These are phyloP conservation scores for Phyllosticta capitalensis DNA, from an alignment of 2,329 filamentous ascomycete species.

Conservation along the genomic window DNA sequence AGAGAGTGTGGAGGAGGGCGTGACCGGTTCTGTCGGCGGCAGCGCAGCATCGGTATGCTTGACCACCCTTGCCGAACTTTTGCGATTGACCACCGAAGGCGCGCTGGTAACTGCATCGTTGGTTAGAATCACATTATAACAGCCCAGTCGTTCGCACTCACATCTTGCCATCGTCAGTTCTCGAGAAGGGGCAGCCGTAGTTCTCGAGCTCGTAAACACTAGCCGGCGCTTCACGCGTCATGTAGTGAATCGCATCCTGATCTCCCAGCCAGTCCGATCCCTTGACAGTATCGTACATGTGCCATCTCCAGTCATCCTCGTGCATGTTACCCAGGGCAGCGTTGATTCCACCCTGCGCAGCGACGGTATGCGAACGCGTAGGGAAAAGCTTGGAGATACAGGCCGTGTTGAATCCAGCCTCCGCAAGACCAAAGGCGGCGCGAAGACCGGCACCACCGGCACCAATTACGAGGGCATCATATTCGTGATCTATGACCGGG, in stretches of 20 bases:
- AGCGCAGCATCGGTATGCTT: slow-evolving; percentile 95
- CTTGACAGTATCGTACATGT: slow-evolving; percentile 99
- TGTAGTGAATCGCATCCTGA: slow-evolving; percentile 97
- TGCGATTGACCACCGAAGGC: slow-evolving; percentile 97
- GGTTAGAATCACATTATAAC: slow-evolving; percentile 5
- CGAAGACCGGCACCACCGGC: slow-evolving; percentile 74
- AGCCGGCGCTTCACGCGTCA: slow-evolving; percentile 87
- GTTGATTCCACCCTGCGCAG: slow-evolving; percentile 70
- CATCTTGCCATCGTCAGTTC: slow-evolving; percentile 95
- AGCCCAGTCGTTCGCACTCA: slow-evolving; percentile 32
- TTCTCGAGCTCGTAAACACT: slow-evolving; percentile 93
- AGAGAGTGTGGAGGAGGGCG: slow-evolving; percentile 94
- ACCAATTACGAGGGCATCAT: slow-evolving; percentile 91
- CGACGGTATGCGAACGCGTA: slow-evolving; percentile 76
- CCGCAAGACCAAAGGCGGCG: slow-evolving; percentile 75
- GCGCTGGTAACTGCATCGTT: slow-evolving; percentile 67
- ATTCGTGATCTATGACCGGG: slow-evolving; percentile 96
- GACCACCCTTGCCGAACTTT: slow-evolving; percentile 90
- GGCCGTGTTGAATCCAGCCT: slow-evolving; percentile 82
- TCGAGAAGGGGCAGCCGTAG: slow-evolving; percentile 93
- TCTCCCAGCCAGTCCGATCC: slow-evolving; percentile 96
- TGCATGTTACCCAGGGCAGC: slow-evolving; percentile 92
- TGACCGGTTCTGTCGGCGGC: slow-evolving; percentile 95
- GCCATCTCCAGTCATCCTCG: slow-evolving; percentile 97
- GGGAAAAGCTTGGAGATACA: slow-evolving; percentile 83